phyloP scores from a whole-genome alignment of 331 rosid species.

The Acacia pycnantha region DNA sequence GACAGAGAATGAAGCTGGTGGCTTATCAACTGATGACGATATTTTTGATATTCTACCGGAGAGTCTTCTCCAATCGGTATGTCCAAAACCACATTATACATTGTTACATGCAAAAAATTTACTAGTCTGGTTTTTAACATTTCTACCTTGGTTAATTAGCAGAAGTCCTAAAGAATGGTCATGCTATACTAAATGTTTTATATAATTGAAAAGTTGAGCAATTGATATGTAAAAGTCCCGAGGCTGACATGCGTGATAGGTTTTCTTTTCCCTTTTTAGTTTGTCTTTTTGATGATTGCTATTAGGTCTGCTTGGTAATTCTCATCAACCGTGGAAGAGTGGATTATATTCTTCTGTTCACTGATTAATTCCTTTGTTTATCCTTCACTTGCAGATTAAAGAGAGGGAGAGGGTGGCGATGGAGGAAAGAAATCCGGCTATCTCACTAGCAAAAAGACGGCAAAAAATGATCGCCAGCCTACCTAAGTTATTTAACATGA shows the following conservation, averaged over 20 bases:
- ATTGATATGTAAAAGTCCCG: neutral
- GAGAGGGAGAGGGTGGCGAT: slow-evolving; percentile 61
- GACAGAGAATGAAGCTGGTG: slow-evolving; percentile 16
- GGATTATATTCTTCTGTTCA: neutral
- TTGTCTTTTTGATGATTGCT: neutral
- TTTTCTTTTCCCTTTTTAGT: neutral
- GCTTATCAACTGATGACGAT: slow-evolving; percentile 37
- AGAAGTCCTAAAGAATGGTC: neutral
- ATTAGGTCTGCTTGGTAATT: neutral
- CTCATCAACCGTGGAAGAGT: neutral
- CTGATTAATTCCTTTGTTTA: neutral
- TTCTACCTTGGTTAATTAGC: neutral
- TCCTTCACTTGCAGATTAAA: slow-evolving; percentile 54
- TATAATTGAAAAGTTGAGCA: neutral
- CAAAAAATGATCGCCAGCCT: slow-evolving; percentile 55
- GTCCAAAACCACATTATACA: slow-evolving; percentile 11
- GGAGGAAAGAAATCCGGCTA: slow-evolving; percentile 73
- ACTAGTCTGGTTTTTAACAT: neutral
- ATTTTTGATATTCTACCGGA: slow-evolving; percentile 52
- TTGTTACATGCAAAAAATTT: neutral
- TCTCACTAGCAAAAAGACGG: slow-evolving; percentile 74
- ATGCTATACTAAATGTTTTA: neutral
- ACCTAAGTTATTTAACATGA: slow-evolving; percentile 83
- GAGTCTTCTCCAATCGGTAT: slow-evolving; percentile 71
- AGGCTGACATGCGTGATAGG: neutral